Base-by-base conservation (phyloP, 495 filamentous ascomycete species). In the Aspergillus haitiensis region DNA sequence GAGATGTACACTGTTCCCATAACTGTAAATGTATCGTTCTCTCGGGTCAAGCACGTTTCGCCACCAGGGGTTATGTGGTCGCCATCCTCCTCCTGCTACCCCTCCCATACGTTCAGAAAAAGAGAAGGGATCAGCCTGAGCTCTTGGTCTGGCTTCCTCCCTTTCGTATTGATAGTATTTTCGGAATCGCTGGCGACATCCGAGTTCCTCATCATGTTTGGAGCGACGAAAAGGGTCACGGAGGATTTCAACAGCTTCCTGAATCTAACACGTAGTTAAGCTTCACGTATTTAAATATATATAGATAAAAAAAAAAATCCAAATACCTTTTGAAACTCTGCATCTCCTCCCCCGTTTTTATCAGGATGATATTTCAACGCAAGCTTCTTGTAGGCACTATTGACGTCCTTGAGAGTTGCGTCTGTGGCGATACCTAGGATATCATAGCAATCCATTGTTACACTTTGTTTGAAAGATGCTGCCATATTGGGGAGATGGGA, bases 291-390 rank as follows among this genome's bases (percentile, higher is more conserved):
- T n/a, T n/a, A n/a, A n/a, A n/a, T n/a, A n/a, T n/a, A n/a, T n/a
- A n/a, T n/a, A n/a, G n/a, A n/a, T n/a, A n/a, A 11, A 55, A 21
- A 37, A 16, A 5, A 15, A 34, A 56, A 40, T 45, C 21, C 21
- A 55, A 46, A 27, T 55, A 77, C 74, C 53, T 68, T 63, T 48
- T 62, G 72, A 31, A 87, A 88, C 27, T 80, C 70, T 44, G 59
- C 60, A 6, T 74, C 68, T 32, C 73, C 73, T 37, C 72, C 70
- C 35, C 75, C 73, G 64, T 80, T 77, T 67, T 88, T 88, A 71
- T 88, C 85, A 0, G 86, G 86, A 59, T 88, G 86, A 63, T 70
- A 72, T 57, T 79, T 82, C 51, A 88, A 67, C 1, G 84, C 86
- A 9, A 77, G 67, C 49, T 64, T 74, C 53, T 75, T 79, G 64